Conservation (phyloP, 1,284 basidiomycete genomes). For the Puccinia polysora region DNA sequence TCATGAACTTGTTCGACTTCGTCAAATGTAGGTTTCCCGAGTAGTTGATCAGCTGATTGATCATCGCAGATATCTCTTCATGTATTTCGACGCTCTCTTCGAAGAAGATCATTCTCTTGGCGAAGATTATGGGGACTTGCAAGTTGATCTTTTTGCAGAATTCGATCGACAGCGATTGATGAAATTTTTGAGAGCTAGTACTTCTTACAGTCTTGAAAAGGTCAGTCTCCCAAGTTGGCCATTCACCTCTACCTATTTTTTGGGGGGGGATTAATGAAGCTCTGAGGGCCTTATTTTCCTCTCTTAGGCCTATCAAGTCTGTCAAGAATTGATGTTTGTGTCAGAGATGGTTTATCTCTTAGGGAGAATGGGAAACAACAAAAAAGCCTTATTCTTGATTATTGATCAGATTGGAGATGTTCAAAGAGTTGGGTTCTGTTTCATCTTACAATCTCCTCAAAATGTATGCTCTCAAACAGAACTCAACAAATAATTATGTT, state of each 20-base stretch:
- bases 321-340: conserved; percentile 77
- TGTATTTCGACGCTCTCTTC: conserved; percentile 87
- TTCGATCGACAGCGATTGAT: conserved; percentile 74
- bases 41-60: conserved; percentile 80
- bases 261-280: not conserved
- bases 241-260: conserved; percentile 23
- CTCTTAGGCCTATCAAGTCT: conserved; percentile 75
- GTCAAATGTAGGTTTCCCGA: conserved; percentile 64
- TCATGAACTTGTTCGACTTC: conserved; percentile 11
- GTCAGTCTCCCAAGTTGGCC: conserved; percentile 54
- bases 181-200: conserved; percentile 84
- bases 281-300: not conserved
- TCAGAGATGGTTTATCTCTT: conserved; percentile 96
- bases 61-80: conserved; percentile 76
- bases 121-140: conserved; percentile 74
- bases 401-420: conserved; percentile 94
- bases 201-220: conserved; percentile 82
- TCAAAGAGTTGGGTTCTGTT: conserved; percentile 61
- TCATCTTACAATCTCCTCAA: not conserved
- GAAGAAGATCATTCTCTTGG: conserved; percentile 78
- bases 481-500: too few species aligned
- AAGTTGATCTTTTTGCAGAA: conserved; percentile 88
- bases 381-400: conserved; percentile 85
- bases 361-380: conserved; percentile 95
- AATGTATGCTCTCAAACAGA: too few species aligned